These are phyloP conservation scores for Parmelia sp. DNA, from an alignment of 495 filamentous ascomycete species.

Conservation along the genomic window DNA sequence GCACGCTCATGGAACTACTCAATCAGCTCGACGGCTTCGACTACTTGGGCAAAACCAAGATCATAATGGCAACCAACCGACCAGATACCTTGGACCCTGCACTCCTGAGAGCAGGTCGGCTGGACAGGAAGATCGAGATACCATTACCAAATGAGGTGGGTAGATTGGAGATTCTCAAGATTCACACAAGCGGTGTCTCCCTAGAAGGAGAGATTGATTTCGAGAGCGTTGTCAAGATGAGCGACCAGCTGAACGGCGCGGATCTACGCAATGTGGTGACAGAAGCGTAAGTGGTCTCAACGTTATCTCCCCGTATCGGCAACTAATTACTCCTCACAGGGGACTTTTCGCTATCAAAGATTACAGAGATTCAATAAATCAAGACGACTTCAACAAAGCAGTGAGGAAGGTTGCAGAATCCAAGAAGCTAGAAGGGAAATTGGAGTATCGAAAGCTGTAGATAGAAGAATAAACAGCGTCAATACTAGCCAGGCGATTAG, in stretches of 20 bases:
- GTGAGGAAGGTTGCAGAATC: constrained; percentile 93
- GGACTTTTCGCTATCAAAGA: constrained; percentile 97
- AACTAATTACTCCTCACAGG: constrained; percentile 38
- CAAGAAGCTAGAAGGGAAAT: constrained; percentile 97
- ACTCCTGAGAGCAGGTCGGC: constrained; percentile 81
- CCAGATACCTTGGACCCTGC: constrained; percentile 97
- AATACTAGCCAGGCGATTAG: constrained; percentile 12
- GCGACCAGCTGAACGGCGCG: constrained; percentile 92
- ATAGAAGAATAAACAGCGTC: constrained; percentile 24
- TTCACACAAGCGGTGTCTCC: constrained; percentile 79
- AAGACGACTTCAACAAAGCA: constrained; percentile 98
- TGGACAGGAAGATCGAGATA: constrained; percentile 98
- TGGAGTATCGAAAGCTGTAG: constrained; percentile 96
- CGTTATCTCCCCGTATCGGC: constrained; percentile 1
- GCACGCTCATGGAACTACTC: constrained; percentile 97
- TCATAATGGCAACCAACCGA: constrained; percentile 99
- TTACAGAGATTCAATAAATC: constrained; percentile 88
- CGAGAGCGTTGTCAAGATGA: constrained; percentile 99
- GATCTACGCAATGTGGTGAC: constrained; percentile 98
- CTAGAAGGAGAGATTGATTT: constrained; percentile 97
- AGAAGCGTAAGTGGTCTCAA: constrained; percentile 71
- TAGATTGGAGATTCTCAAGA: constrained; percentile 96
- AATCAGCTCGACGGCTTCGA: constrained; percentile 99
- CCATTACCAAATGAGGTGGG: constrained; percentile 98
- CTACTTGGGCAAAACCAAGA: constrained; percentile 98